A percentile compares a stretch with the other conserved stretches of the same genome.
Conservation (phyloP, 2,329 filamentous ascomycete genomes). For the Aureobasidium namibiae region DNA sequence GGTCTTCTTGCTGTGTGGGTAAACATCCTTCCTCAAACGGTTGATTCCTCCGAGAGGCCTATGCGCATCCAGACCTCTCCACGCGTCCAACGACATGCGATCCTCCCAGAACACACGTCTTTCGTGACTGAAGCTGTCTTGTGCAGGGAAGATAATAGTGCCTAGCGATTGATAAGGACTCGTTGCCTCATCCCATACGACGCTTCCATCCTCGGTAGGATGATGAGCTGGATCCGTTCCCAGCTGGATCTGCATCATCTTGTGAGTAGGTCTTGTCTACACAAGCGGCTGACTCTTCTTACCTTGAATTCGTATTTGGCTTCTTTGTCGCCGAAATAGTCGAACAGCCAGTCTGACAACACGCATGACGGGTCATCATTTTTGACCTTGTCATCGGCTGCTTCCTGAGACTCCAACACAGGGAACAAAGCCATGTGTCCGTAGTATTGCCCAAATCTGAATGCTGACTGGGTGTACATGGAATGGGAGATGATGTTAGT, state of each 20-base stretch:
- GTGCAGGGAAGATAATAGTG: constrained; percentile 21
- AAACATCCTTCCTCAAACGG: constrained; percentile 22
- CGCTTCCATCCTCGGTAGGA: constrained; percentile 24
- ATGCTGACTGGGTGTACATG: constrained; percentile 26
- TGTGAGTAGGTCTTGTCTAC: too few species aligned
- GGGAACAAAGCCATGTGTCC: constrained; percentile 25
- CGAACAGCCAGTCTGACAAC: constrained; percentile 23
- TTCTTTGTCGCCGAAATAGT: constrained; percentile 19
- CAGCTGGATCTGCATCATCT: constrained; percentile 24
- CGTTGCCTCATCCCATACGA: constrained; percentile 26
- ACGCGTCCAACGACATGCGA: constrained; percentile 23
- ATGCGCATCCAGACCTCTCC: constrained; percentile 23
- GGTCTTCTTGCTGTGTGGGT: constrained; percentile 23
- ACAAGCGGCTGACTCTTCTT: neutral
- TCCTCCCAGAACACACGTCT: constrained; percentile 26
- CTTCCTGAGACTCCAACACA: constrained; percentile 18
- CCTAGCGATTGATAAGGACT: constrained; percentile 26
- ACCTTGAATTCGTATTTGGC: constrained; percentile 25
- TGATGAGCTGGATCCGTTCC: constrained; percentile 23
- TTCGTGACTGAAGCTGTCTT: constrained; percentile 21
- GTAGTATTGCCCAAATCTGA: constrained; percentile 24
- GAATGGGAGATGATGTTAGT: constrained; percentile 30
- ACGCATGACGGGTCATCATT: constrained; percentile 19
- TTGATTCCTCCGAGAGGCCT: constrained; percentile 24
- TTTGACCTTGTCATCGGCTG: constrained; percentile 18